These are phyloP conservation scores for Tremella mesenterica DNA, from an alignment of 768 basidiomycete species.

Conservation along the genomic window DNA sequence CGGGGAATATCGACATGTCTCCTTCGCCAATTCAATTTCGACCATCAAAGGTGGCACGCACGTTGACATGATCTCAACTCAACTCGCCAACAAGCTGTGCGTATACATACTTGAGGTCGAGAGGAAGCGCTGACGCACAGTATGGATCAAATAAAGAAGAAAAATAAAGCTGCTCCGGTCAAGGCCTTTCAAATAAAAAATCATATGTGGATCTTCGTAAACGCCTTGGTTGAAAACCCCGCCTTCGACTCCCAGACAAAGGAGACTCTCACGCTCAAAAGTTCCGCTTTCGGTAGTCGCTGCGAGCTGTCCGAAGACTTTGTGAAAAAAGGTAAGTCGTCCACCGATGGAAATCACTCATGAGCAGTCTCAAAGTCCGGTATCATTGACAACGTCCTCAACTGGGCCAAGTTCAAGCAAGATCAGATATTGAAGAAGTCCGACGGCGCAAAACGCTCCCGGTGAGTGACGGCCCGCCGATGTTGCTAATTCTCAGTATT, in stretches of 20 bases:
- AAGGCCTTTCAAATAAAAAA: conserved; percentile 90
- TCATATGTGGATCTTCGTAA: conserved; percentile 98
- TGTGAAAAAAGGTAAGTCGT: conserved; percentile 83
- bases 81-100: conserved; percentile 70
- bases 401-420: conserved; percentile 95
- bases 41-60: conserved; percentile 96
- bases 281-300: conserved; percentile 76
- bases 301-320: conserved; percentile 80
- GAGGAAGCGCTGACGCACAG: conserved; percentile 13
- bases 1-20: conserved; percentile 83
- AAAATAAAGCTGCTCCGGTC: conserved; percentile 93
- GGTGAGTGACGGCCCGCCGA: conserved; percentile 49
- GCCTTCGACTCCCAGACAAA: conserved; percentile 99
- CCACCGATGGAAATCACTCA: too few species aligned
- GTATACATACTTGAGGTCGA: background rate
- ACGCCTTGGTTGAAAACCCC: conserved; percentile 90
- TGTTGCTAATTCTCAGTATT: conserved; percentile 52
- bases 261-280: conserved; percentile 78
- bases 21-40: conserved; percentile 94
- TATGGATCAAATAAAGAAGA: conserved; percentile 76
- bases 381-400: conserved; percentile 82
- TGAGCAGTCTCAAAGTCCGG: conserved; percentile 69
- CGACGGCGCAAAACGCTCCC: conserved; percentile 78
- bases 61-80: conserved; percentile 73
- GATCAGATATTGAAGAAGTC: conserved; percentile 95